Evolutionary conservation across 1,284 basidiomycete species (phyloP).

Genomic region (Gomphus bonarii): DNA sequence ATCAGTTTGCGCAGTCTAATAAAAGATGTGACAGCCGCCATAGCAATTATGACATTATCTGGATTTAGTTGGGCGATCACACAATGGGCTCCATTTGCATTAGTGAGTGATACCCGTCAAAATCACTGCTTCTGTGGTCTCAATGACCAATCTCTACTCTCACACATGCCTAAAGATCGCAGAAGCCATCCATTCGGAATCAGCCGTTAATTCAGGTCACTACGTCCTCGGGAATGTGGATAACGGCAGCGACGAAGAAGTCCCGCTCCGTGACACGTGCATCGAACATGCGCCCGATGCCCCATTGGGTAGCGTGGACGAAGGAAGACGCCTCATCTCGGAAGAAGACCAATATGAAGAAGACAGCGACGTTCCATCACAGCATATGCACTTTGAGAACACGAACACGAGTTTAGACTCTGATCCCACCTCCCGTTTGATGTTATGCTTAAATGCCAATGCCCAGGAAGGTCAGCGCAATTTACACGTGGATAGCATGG

Average conservation of each 20-base stretch:
- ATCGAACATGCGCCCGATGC: not conserved
- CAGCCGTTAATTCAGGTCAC: constrained; percentile 20
- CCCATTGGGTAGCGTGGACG: not conserved
- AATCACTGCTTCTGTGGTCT: not conserved
- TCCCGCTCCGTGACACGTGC: constrained; percentile 7
- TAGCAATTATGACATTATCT: constrained; percentile 51
- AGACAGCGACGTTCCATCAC: not conserved
- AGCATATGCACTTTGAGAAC: not conserved
- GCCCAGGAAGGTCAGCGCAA: constrained; percentile 35
- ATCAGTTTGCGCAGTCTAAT: constrained; percentile 38
- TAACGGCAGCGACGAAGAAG: constrained; percentile 12
- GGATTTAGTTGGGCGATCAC: constrained; percentile 75
- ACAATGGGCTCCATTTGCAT: constrained; percentile 71
- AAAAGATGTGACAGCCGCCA: constrained; percentile 50
- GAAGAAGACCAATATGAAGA: not conserved
- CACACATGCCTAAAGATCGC: constrained; percentile 37
- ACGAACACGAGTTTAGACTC: not conserved
- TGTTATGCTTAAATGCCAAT: constrained; percentile 23
- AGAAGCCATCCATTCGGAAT: constrained; percentile 58
- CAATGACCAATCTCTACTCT: not conserved
- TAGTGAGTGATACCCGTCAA: constrained; percentile 34
- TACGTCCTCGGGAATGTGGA: constrained; percentile 10
- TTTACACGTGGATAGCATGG: constrained; percentile 20
- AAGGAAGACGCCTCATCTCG: not conserved
- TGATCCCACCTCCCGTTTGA: not conserved